Evolutionary conservation across 2,329 filamentous ascomycete species (phyloP).

Genomic region (Colletotrichum sp.): DNA sequence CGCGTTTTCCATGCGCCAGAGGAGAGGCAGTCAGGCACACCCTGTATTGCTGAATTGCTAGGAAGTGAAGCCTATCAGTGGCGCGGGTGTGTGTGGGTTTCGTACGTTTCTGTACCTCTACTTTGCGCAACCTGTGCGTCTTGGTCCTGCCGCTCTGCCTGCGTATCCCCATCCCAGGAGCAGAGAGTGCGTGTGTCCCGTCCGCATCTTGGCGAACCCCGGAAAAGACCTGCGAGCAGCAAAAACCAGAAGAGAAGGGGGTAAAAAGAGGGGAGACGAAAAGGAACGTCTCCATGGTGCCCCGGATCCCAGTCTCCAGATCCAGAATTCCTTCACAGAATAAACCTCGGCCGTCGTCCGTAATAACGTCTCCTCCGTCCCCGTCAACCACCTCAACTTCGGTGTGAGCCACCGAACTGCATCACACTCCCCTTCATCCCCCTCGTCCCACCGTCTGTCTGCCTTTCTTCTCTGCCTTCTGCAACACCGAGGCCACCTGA

Average conservation of each 20-base stretch:
- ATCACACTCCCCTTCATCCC: background rate
- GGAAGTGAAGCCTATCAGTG: slow-evolving; percentile 14
- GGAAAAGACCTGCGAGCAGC: background rate
- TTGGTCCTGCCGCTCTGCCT: background rate
- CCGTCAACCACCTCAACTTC: slow-evolving; percentile 11
- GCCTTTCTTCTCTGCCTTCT: background rate
- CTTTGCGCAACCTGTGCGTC: slow-evolving; percentile 3
- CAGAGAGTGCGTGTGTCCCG: background rate
- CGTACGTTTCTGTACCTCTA: slow-evolving; percentile 6
- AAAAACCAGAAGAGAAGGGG: background rate
- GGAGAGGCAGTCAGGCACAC: background rate
- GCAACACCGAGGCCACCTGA: slow-evolving; percentile 2
- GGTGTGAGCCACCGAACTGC: slow-evolving; percentile 22
- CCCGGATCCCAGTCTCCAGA: background rate
- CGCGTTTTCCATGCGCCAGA: background rate
- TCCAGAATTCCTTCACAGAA: slow-evolving; percentile 4
- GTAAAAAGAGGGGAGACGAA: background rate
- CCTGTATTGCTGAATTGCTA: background rate
- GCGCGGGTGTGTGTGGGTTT: slow-evolving; percentile 6
- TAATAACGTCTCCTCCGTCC: slow-evolving; percentile 4
- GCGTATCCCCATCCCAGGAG: background rate
- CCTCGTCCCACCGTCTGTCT: slow-evolving; percentile 2
- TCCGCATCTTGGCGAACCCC: slow-evolving; percentile 2
- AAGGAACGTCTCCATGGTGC: background rate
- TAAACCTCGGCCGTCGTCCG: slow-evolving; percentile 15